Evolutionary conservation across 352 stramenopile species (phyloP), one percentile per base, ranked within the genome.

Genomic region (Peronospora farinosa): DNA sequence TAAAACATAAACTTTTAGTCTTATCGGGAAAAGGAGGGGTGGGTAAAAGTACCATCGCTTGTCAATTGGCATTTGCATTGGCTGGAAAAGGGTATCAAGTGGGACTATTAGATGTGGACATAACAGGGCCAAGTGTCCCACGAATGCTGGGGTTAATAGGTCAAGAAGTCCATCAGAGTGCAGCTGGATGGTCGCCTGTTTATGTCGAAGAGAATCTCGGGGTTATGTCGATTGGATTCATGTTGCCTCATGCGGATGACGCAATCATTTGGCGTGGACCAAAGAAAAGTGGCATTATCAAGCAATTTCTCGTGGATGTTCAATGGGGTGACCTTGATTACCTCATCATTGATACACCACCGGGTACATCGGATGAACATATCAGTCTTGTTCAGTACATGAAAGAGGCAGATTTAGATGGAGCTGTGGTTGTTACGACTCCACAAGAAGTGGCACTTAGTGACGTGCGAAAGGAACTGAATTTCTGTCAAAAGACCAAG

Each of bases 331-430:
- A 97, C 30, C 86, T 99, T 36, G 97, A 99, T 78, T 99, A 99
- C 66, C 74, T 99, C 33, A 97, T 99, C 61, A 96, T 99, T 32
- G 97, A 99, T 72, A 99, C 96, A 56, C 97, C 97, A 3, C 97
- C 97, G 7, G 97, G 97, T 39, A 99, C 97, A 13, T 98, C 91
- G 28, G 97, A 99, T 63, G 97, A 99, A 66, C 97, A 99, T 74
- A 99, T 99, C 65, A 98, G 92, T 38, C 98, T 98, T 46, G 96
- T 99, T 8, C 96, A 94, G 78, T 99, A 98, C 73, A 91, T 99
- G 63, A 98, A 98, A 77, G 89, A 97, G 62, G 87, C 90, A 0
- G 73, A 85, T 40, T 68, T 97, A 43, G 90, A 98, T 45, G 96
- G 96, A 8, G 97, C 96, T 0, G 84, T 99, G 36, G 89, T 99